These are phyloP conservation scores for Circinella umbellata DNA, from an alignment of 371 early-diverging fungal genomes.

Conservation along the genomic window DNA sequence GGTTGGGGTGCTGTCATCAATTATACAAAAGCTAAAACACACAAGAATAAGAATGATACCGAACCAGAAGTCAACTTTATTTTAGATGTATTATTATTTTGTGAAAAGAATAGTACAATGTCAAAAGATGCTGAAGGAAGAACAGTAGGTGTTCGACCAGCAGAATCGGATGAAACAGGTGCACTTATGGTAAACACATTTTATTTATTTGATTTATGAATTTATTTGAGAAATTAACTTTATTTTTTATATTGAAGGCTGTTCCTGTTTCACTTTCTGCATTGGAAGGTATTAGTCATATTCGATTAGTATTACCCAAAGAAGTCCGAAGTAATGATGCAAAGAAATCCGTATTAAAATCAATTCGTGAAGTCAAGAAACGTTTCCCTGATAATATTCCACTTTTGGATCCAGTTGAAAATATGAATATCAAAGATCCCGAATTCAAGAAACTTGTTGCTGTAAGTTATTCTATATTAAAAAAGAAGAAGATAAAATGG, in stretches of 20 bases:
- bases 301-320: slow-evolving; percentile 80
- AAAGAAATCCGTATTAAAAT: slow-evolving; percentile 69
- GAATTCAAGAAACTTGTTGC: slow-evolving; percentile 75
- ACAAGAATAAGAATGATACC: slow-evolving; percentile 37
- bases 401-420: slow-evolving; percentile 85
- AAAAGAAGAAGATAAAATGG: too few relatives aligned
- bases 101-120: slow-evolving; percentile 61
- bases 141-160: slow-evolving; percentile 66
- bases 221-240: background rate
- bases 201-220: background rate
- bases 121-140: slow-evolving; percentile 64
- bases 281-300: slow-evolving; percentile 76
- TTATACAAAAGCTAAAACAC: slow-evolving; percentile 30
- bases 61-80: slow-evolving; percentile 61
- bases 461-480: slow-evolving; percentile 26
- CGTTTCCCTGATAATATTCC: slow-evolving; percentile 81
- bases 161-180: slow-evolving; percentile 57
- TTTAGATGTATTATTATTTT: slow-evolving; percentile 85
- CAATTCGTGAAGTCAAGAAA: slow-evolving; percentile 73
- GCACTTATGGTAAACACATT: slow-evolving; percentile 57
- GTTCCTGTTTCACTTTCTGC: slow-evolving; percentile 80
- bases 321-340: slow-evolving; percentile 59
- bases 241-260: slow-evolving; percentile 39
- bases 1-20: slow-evolving; percentile 93
- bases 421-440: slow-evolving; percentile 89